Base-by-base conservation (phyloP, 441 rosid species). In the Aquilaria agallochum region DNA sequence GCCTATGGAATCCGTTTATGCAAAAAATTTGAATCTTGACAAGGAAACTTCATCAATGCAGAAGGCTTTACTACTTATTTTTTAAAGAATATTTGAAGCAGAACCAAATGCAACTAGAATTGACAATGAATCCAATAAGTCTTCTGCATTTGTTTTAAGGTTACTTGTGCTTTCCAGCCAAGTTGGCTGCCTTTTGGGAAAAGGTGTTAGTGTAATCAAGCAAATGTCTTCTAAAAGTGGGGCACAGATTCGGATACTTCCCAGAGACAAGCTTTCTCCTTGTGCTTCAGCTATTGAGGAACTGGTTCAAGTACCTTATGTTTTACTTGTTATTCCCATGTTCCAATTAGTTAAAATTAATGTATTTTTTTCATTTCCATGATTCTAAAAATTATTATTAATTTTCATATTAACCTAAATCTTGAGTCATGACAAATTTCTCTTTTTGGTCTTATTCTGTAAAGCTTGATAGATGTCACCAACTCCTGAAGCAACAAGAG, bases 161-260 rank as follows among this genome's bases (percentile, higher is more conserved):
- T 79, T 89, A 62, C 87, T 86, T 54, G 83, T 83, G 68, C 78
- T 70, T 56, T 78, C 86, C 36, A 72, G 72, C 77, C 89, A 89
- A 74, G 87, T 86, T 70, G 87, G 87, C 44, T 78, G 86, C 73
- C 71, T 89, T 64, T 68, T 84, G 71, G 93, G 90, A 49, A 84
- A 83, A 74, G 93, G 81, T 61, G 93, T 93, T 44, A 74, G 76
- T 47, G 78, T 82, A 69, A 78, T 84, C 53, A 80, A 86, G 78
- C 83, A 78, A 77, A 84, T 78, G 81, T 65, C 79, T 33, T 56
- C 81, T 20, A 83, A 79, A 55, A 86, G 89, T 73, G 86, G 93
- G 58, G 88, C 89, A 31, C 83, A 89, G 45, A 80, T 89, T 67
- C 84, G 78, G 30, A 74, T 89, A 69, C 82, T 87, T 71, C 83